Evolutionary conservation across 2,329 filamentous ascomycete species (phyloP), one percentile per base, ranked within the genome.

Genomic region (Alternaria brassicicola): DNA sequence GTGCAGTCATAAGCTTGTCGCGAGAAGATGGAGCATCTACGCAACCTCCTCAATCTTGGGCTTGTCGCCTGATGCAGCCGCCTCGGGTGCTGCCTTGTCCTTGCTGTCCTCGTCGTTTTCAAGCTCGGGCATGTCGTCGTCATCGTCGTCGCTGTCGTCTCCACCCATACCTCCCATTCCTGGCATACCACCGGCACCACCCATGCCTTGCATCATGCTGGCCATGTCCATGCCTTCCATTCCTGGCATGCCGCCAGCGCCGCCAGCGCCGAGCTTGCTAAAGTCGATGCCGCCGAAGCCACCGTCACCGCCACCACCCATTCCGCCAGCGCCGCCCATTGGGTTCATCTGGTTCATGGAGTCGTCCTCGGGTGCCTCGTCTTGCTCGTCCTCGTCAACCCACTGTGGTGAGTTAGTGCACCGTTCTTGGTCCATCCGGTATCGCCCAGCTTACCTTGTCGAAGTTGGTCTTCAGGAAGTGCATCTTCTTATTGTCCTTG

Each of bases 341-440:
- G 86, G 79, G 66, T 80, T 80, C 80, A 82, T 83, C 67, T 79
- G 78, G 64, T 73, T 77, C 79, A 83, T 81, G 75, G 79, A 80
- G 67, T 82, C 79, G 79, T 97, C 93, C 79, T 97, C 93, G 55
- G 87, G 83, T 60, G 86, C 89, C 80, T 92, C 93, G 76, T 98
- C 90, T 84, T 99, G 95, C 86, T 99, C 95, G 77, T 99, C 93
- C 87, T 97, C 92, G 70, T 97, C 93, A 73, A 97, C 91, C 93
- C 93, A 97, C 87, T 89, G 38, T 19, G 60, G 55, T 38, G 15
- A 30, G 59, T 78, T 70, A 76, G 70, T 38, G n/a, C 17, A n/a
- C 5, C 42, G 19, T 23, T 28, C 21, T 12, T 30, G 3, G 0
- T 31, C 1, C 13, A 13, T 23, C 7, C 9, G 4, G 10, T 26